Base-by-base conservation (phyloP, 371 early-diverging fungal species). In the Gilbertella persicaria region DNA sequence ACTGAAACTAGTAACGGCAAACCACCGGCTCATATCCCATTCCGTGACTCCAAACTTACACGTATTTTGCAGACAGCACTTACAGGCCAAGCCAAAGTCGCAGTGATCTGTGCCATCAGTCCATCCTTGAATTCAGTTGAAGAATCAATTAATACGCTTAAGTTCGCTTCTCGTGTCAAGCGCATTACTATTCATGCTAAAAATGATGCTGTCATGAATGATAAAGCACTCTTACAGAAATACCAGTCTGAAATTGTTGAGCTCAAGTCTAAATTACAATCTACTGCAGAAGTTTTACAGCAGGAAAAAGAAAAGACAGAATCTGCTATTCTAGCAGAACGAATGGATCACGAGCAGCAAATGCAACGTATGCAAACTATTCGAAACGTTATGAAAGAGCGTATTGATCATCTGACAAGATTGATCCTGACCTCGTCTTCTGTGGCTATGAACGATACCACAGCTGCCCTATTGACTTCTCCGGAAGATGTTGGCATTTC, bases 41-140 rank as follows among this genome's bases (percentile, higher is more conserved):
- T 85, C 69, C 83, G 97, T 33, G 93, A 97, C 57, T 93, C 94
- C 1, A 97, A 98, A 62, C 68, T 97, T 41, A 97, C 98, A 0
- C 66, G 95, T 30, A 85, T 97, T 30, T 65, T 97, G 20, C 93
- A 96, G 66, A 70, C 83, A 14, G 90, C 96, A 6, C 69, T 97
- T 28, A 83, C 83, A 24, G 94, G 94, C 37, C 88, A 89, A 63
- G 85, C 95, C 1, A 80, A 90, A 6, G 82, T 91, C 4, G 80
- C 91, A 3, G 90, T 95, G 37, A 90, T 94, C 50, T 90, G 89
- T 55, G 93, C 89, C 5, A 83, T 89, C 49, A 88, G 82, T 37
- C 93, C 92, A 5, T 75, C 86, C 0, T 55, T 57, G 14, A 41
- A 71, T 28, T 90, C 89, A 50, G 65, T 81, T 41, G 91, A 93